Conservation (phyloP, 352 stramenopile genomes). For the Globisporangium solare region DNA sequence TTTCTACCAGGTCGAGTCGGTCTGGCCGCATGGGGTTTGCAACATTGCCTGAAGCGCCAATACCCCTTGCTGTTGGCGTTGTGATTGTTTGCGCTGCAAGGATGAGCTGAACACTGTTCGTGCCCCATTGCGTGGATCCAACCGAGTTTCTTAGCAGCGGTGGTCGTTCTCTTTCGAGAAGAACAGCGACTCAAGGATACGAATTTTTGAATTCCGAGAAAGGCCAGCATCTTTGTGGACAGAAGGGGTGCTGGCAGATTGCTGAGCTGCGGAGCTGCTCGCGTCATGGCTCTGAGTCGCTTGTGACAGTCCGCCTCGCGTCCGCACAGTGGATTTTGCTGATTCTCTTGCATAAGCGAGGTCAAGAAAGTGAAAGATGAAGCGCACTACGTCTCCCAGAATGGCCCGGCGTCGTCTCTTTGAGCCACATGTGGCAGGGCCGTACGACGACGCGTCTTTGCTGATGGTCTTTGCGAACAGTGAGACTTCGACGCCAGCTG, state of each 20-base stretch:
- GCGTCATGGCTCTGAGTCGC: too few species aligned
- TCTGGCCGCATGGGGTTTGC: too few species aligned
- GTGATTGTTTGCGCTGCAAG: too few species aligned
- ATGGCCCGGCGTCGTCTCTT: not conserved
- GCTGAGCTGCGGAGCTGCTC: not conserved
- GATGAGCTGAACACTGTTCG: too few species aligned
- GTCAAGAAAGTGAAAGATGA: conserved; percentile 2
- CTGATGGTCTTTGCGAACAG: not conserved
- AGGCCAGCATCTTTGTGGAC: not conserved
- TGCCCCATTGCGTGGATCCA: too few species aligned
- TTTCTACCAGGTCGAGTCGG: too few species aligned
- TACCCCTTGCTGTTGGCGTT: too few species aligned
- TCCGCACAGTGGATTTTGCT: not conserved
- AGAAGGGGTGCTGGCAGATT: not conserved
- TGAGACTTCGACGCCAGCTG: too few species aligned
- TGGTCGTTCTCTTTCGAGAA: not conserved
- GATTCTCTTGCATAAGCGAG: not conserved
- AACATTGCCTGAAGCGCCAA: too few species aligned
- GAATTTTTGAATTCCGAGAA: not conserved
- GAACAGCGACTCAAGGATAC: not conserved
- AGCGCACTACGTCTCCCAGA: not conserved
- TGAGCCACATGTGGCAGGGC: not conserved
- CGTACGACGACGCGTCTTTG: not conserved
- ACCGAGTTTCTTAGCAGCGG: not conserved
- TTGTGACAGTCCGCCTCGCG: not conserved